Conservation (phyloP, 1,139 yeast species). For the Martiniozyma asiatica region DNA sequence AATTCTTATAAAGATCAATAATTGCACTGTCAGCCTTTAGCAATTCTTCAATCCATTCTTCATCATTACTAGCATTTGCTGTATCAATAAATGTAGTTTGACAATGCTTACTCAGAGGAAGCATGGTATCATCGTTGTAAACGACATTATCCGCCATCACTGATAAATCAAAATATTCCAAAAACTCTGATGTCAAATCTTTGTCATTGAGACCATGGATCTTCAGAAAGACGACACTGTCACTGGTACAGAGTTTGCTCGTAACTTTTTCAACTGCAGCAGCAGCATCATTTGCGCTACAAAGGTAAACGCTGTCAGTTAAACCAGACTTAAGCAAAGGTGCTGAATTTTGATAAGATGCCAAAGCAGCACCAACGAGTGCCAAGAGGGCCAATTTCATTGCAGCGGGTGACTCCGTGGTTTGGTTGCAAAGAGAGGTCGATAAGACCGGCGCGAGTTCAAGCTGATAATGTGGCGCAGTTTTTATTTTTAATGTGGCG, state of each 20-base stretch:
- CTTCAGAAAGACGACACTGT: constrained; percentile 9
- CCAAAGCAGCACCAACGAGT: neutral
- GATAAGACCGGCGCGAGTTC: no score
- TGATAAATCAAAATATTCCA: constrained; percentile 3
- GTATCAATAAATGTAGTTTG: no score
- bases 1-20: constrained; percentile 9
- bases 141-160: constrained; percentile 14
- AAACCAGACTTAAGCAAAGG: constrained; percentile 14
- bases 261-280: constrained; percentile 5
- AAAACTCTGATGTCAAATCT: constrained; percentile 7
- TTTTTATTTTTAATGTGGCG: no score
- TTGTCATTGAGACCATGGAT: constrained; percentile 12
- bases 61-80: constrained; percentile 4
- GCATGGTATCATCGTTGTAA: constrained; percentile 12
- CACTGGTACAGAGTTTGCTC: constrained; percentile 4
- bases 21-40: neutral
- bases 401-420: no score
- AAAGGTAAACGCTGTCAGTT: constrained; percentile 2
- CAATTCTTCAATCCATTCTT: constrained; percentile 9
- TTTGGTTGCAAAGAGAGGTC: no score
- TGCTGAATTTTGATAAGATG: constrained; percentile 17
- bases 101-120: no score
- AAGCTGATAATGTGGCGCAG: no score
- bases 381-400: neutral
- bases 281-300: constrained; percentile 2